Conservation (phyloP, 768 basidiomycete species). For the Filobasidium floriforme region DNA sequence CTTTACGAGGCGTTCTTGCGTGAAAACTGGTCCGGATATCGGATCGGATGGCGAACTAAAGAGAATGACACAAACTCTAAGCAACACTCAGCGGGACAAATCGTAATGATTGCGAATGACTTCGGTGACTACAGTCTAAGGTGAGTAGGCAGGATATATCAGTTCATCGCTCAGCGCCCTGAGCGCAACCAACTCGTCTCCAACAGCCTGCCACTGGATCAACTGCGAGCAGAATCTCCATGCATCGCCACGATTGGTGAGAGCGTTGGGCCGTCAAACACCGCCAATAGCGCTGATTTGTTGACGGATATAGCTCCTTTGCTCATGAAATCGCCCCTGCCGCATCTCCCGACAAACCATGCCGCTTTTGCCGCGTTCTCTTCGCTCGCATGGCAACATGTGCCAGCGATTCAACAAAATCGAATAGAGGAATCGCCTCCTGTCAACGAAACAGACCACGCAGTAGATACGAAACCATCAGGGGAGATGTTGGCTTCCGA, state of each 20-base stretch:
- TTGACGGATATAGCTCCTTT: background rate
- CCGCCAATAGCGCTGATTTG: background rate
- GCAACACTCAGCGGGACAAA: background rate
- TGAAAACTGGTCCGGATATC: conserved; percentile 4
- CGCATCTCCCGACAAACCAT: background rate
- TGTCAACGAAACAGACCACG: too few species aligned
- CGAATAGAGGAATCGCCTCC: too few species aligned
- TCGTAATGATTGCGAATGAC: background rate
- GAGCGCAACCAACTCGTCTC: background rate
- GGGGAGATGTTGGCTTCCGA: too few species aligned
- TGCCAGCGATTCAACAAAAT: background rate
- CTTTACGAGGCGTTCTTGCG: conserved; percentile 13
- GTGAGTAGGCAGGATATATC: background rate
- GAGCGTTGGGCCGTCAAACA: background rate
- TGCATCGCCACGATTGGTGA: background rate
- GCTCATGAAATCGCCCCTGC: background rate
- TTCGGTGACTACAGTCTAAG: background rate
- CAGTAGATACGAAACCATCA: too few species aligned
- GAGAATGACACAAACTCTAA: background rate
- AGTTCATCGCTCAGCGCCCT: background rate
- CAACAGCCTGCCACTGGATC: background rate
- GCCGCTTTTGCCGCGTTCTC: background rate
- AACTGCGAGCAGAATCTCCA: background rate
- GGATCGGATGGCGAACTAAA: background rate
- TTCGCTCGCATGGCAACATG: background rate